Evolutionary conservation across 2,329 filamentous ascomycete genomes (phyloP), one percentile per base, ranked within the genome.

Genomic region (Fonsecaea pedrosoi): DNA sequence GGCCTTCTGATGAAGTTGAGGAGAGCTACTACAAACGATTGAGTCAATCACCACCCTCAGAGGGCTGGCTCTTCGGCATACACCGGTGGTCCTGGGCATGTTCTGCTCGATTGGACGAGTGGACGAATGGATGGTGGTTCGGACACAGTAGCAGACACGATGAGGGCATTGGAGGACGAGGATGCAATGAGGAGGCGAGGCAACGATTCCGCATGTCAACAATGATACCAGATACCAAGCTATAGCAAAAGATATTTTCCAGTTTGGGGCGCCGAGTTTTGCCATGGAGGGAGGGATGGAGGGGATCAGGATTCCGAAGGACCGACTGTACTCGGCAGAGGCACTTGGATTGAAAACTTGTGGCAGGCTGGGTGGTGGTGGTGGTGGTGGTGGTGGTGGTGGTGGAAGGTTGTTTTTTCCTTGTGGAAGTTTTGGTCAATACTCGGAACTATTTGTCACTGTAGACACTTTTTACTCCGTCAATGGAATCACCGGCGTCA

Each of bases 191-290:
- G 4, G 21, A 60, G 21, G 34, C 62, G 6, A 64, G 9, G 32
- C 50, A 64, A 6, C 62, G 30, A 38, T 32, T 5, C 55, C 62
- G 25, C 62, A 55, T 2, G 62, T 64, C 15, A 64, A 55, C 15
- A 64, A 56, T 4, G 25, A 1, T 25, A 25, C 25, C 25, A 25
- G 25, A 25, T 25, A 64, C 55, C 12, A 64, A 21, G 1, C 37
- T 13, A 45, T 45, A 25, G 25, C 25, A 25, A 25, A 25, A 25
- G 15, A 45, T 45, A 15, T 45, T 42, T 15, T 13, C 4, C 38
- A 4, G 13, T 12, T 37, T 5, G 2, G 35, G 35, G 7, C 10
- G 35, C 35, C 7, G 35, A 15, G 38, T 42, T 42, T 13, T 25
- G 40, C 40, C n/a, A 45, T 45, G 40, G 21, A 9, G 2, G 7